Conservation (phyloP, 2,329 filamentous ascomycete species). For the Bipolaris victoriae region DNA sequence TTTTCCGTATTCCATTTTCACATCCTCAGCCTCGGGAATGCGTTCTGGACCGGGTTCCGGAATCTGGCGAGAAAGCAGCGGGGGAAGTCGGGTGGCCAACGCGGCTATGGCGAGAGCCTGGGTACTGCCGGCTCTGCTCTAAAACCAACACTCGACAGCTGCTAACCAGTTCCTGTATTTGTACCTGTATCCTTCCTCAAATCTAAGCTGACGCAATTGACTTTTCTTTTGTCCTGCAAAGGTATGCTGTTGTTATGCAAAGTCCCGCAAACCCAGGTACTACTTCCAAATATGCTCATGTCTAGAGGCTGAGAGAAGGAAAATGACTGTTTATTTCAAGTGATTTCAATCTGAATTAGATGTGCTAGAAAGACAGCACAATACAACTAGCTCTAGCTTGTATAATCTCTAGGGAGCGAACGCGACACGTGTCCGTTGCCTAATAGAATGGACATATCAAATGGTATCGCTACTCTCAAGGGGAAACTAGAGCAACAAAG, state of each 20-base stretch:
- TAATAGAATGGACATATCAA: too few relatives aligned
- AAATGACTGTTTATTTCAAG: too few relatives aligned
- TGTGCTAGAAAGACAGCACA: too few relatives aligned
- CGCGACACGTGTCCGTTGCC: too few relatives aligned
- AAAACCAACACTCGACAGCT: background rate
- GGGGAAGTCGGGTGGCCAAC: conserved; percentile 8
- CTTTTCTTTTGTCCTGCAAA: background rate
- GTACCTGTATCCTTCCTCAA: background rate
- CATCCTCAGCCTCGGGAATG: background rate
- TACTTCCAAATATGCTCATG: too few relatives aligned
- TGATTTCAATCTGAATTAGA: too few relatives aligned
- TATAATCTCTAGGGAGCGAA: background rate
- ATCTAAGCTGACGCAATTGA: background rate
- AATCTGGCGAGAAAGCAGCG: conserved; percentile 5
- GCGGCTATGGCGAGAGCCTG: background rate
- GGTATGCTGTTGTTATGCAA: background rate
- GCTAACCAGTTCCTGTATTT: background rate
- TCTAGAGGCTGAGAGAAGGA: too few relatives aligned
- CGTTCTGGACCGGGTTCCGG: background rate
- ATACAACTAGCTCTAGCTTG: background rate
- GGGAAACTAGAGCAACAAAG: background rate
- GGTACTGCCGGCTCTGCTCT: conserved; percentile 8
- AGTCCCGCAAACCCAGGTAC: too few relatives aligned
- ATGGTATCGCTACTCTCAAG: background rate
- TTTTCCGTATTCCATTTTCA: conserved; percentile 7